These are phyloP conservation scores for Metschnikowia orientalis DNA, from an alignment of 805 yeast genomes.

Conservation along the genomic window DNA sequence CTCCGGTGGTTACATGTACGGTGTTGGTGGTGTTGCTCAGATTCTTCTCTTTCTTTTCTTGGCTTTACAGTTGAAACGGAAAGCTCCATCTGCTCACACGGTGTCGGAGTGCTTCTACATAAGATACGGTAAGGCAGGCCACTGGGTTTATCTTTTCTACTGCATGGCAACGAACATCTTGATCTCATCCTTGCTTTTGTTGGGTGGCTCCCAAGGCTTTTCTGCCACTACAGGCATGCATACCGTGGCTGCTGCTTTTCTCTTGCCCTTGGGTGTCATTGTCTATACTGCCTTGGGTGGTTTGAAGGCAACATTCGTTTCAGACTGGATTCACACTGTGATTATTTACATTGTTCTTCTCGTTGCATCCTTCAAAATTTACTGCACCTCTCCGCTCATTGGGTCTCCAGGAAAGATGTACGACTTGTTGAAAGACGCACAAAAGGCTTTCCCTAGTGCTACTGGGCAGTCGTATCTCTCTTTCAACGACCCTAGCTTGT, in stretches of 20 bases:
- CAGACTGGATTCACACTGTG: constrained; percentile 67
- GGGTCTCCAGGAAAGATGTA: constrained; percentile 44
- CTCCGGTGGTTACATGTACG: constrained; percentile 8
- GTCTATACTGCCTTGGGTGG: constrained; percentile 78
- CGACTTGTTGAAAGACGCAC: constrained; percentile 35
- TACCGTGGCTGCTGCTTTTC: constrained; percentile 36
- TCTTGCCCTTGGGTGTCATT: constrained; percentile 57
- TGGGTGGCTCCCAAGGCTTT: constrained; percentile 10
- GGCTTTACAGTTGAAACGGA: constrained; percentile 20
- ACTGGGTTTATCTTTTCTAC: constrained; percentile 13
- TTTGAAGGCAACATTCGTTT: constrained; percentile 73
- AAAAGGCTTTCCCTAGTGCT: constrained; percentile 2
- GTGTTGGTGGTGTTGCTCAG: constrained; percentile 16
- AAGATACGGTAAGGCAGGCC: constrained; percentile 14
- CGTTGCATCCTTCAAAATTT: constrained; percentile 29
- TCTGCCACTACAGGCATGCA: constrained; percentile 12
- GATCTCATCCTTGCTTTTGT: constrained; percentile 12
- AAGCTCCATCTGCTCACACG: constrained; percentile 18
- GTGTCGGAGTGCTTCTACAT: constrained; percentile 17
- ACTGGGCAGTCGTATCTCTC: constrained; percentile 10
- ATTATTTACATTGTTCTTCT: constrained; percentile 39
- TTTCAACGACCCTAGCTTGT: constrained; percentile 15
- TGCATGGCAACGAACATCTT: constrained; percentile 14
- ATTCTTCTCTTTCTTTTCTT: constrained; percentile 18
- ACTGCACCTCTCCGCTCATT: constrained; percentile 32